A percentile compares a stretch with the other conserved stretches of the same genome.
These are phyloP conservation scores for Phlyctochytrium bullatum DNA, from an alignment of 192 early-diverging fungal genomes.

Conservation along the genomic window DNA sequence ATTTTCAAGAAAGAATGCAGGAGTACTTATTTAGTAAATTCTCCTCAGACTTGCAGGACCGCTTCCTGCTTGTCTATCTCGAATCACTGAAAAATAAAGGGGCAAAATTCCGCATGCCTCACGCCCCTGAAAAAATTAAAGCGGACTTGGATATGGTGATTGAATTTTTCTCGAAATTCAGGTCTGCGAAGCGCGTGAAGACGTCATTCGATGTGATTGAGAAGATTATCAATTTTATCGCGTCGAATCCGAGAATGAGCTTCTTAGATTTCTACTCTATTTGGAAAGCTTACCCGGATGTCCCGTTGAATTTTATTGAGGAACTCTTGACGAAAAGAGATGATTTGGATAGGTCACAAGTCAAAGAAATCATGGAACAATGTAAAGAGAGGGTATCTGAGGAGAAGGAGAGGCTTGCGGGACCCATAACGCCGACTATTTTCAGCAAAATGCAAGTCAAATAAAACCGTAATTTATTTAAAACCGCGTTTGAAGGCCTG, in stretches of 20 bases:
- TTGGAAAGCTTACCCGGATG: conserved; percentile 87
- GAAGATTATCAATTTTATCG: conserved; percentile 76
- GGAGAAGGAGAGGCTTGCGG: conserved; percentile 18
- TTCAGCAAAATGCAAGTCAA: conserved; percentile 36
- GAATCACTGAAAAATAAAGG: conserved; percentile 81
- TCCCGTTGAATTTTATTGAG: conserved; percentile 90
- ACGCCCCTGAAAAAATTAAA: conserved; percentile 66
- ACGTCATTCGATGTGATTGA: conserved; percentile 80
- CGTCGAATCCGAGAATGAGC: conserved; percentile 75
- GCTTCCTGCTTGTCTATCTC: conserved; percentile 79
- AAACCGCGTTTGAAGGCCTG: conserved; percentile 2
- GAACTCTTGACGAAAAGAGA: conserved; percentile 83
- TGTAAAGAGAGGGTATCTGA: conserved; percentile 67
- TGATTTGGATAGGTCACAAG: conserved; percentile 80
- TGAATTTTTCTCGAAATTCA: conserved; percentile 77
- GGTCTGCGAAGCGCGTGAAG: conserved; percentile 66
- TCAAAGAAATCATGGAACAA: conserved; percentile 86
- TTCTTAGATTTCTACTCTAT: conserved; percentile 91
- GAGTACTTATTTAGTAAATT: conserved; percentile 87
- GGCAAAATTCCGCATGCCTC: conserved; percentile 69
- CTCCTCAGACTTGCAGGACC: conserved; percentile 81
- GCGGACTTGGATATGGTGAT: conserved; percentile 70
- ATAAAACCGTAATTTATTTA: conserved; percentile 9
- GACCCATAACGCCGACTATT: conserved; percentile 23
- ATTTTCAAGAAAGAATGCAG: conserved; percentile 83